Evolutionary conservation across 768 basidiomycete genomes (phyloP).

Genomic region (Termitomyces sp.): DNA sequence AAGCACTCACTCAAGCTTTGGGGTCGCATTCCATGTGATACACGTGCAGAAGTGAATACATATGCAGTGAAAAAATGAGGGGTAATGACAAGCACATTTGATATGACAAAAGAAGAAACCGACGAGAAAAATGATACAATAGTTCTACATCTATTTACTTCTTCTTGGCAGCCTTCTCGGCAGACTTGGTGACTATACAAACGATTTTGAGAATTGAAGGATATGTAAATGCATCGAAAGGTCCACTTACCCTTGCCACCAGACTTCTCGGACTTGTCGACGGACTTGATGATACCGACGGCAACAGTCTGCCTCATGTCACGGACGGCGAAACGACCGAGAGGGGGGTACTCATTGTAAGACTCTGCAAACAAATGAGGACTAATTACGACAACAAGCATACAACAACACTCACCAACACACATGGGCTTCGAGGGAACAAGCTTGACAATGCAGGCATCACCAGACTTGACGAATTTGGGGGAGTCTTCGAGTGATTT

Average conservation of each 20-base stretch:
- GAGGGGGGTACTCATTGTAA: conserved; percentile 97
- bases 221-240: too few species aligned
- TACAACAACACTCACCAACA: conserved; percentile 28
- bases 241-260: conserved; percentile 71
- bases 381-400: neutral
- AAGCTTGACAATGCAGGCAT: conserved; percentile 98
- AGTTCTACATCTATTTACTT: conserved; percentile 85
- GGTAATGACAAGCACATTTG: conserved; percentile 28
- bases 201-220: too few species aligned
- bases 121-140: conserved; percentile 53
- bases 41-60: conserved; percentile 36
- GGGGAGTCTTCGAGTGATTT: conserved; percentile 83
- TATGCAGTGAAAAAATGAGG: conserved; percentile 21
- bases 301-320: conserved; percentile 99
- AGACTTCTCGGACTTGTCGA: conserved; percentile 89
- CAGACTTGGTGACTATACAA: conserved; percentile 78
- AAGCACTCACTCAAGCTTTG: neutral
- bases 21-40: conserved; percentile 5
- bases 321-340: conserved; percentile 99
- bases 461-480: conserved; percentile 99
- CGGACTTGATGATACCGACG: conserved; percentile 97
- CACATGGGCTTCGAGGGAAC: conserved; percentile 90
- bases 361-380: conserved; percentile 43
- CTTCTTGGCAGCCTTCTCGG: conserved; percentile 95
- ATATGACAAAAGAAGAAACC: conserved; percentile 37